A percentile compares a stretch with the other conserved stretches of the same genome.
Evolutionary conservation across 495 filamentous ascomycete genomes (phyloP).

Genomic region (Letharia columbiana): DNA sequence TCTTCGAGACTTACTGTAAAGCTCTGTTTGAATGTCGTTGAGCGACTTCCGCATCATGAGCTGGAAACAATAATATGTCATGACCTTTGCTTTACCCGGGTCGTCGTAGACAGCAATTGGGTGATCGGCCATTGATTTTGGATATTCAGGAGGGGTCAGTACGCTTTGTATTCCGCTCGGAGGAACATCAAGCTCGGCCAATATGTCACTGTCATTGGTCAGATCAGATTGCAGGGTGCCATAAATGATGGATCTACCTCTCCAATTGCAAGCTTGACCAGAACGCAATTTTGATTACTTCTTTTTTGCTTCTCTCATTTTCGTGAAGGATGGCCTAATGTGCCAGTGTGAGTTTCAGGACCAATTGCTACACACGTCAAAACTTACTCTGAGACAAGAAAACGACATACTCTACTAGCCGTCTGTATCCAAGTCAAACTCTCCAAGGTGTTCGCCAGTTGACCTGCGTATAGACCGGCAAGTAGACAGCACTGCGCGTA

Average conservation of each 20-base stretch:
- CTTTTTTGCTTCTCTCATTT: slow-evolving; percentile 33
- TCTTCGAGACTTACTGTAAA: slow-evolving; percentile 35
- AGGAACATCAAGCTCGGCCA: slow-evolving; percentile 79
- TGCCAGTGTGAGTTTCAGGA: not conserved
- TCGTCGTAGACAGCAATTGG: slow-evolving; percentile 18
- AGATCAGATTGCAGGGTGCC: not conserved
- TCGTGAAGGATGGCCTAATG: slow-evolving; percentile 12
- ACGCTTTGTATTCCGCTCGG: slow-evolving; percentile 63
- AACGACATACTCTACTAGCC: slow-evolving; percentile 66
- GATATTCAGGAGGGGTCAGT: slow-evolving; percentile 21
- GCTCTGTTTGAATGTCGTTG: slow-evolving; percentile 70
- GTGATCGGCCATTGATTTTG: slow-evolving; percentile 22
- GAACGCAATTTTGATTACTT: slow-evolving; percentile 67
- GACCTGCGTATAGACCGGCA: slow-evolving; percentile 80
- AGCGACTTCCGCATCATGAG: slow-evolving; percentile 77
- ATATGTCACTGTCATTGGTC: slow-evolving; percentile 59
- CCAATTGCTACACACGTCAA: not conserved
- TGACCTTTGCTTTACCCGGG: slow-evolving; percentile 38
- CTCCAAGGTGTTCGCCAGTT: slow-evolving; percentile 77
- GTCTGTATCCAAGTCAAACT: slow-evolving; percentile 81
- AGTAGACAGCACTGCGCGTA: slow-evolving; percentile 82
- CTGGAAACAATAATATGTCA: slow-evolving; percentile 79
- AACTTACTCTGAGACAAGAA: slow-evolving; percentile 69
- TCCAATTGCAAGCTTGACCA: slow-evolving; percentile 95
- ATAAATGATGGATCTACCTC: slow-evolving; percentile 47